phyloP scores from a whole-genome alignment of 2,329 filamentous ascomycete species.

The Escovopsis sp. region DNA sequence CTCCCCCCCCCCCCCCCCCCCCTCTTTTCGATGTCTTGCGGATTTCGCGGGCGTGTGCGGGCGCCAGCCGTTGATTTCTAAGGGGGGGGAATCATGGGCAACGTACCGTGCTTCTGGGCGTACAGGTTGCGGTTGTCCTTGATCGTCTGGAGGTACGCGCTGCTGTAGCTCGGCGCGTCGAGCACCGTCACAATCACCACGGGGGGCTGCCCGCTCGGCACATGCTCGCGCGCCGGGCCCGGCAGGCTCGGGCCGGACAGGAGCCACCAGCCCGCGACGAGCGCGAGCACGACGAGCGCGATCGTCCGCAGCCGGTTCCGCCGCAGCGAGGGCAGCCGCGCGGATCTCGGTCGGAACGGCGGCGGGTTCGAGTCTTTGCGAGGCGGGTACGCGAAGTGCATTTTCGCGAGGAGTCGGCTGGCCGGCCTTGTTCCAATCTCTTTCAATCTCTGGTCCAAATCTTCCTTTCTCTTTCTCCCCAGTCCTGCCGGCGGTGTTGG shows the following conservation, averaged over 20 bases:
- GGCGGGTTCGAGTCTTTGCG: slow-evolving; percentile 69
- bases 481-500: too few species aligned
- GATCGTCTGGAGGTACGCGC: slow-evolving; percentile 56
- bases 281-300: slow-evolving; percentile 36
- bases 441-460: too few species aligned
- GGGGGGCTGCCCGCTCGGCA: slow-evolving; percentile 40
- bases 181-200: slow-evolving; percentile 77
- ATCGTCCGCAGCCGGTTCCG: slow-evolving; percentile 48
- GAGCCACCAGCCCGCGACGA: slow-evolving; percentile 47
- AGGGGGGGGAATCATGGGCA: too few species aligned
- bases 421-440: too few species aligned
- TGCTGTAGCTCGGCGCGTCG: slow-evolving; percentile 49
- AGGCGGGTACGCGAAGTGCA: slow-evolving; percentile 85
- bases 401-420: slow-evolving; percentile 23
- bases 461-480: neutral
- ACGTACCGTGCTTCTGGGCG: slow-evolving; percentile 65
- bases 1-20: too few species aligned
- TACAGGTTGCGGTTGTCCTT: slow-evolving; percentile 75
- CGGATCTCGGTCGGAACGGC: slow-evolving; percentile 50
- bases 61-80: too few species aligned
- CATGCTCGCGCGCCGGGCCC: slow-evolving; percentile 19
- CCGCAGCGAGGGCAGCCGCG: slow-evolving; percentile 38
- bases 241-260: slow-evolving; percentile 26
- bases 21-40: too few species aligned
- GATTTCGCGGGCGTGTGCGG: too few species aligned